A percentile compares a stretch with the other conserved stretches of the same genome.
Evolutionary conservation across 2,329 filamentous ascomycete genomes (phyloP).

Genomic region (Coniella vitis): DNA sequence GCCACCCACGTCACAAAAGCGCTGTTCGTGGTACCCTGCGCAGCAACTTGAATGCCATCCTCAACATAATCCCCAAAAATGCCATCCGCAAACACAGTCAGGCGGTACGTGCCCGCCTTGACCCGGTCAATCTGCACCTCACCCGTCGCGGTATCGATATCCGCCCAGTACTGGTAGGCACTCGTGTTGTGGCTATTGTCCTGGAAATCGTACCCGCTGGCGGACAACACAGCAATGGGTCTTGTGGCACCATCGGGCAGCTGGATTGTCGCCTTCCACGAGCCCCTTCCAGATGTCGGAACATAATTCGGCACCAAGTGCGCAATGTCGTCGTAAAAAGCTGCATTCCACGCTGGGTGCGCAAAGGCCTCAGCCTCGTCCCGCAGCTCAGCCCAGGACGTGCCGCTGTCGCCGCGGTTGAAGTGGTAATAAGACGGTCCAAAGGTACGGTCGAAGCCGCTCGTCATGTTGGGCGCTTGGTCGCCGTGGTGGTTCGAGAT

Average conservation of each 20-base stretch:
- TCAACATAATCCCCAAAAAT: slow-evolving; percentile 54
- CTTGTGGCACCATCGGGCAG: slow-evolving; percentile 45
- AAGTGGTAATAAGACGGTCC: slow-evolving; percentile 59
- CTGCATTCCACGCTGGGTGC: slow-evolving; percentile 45
- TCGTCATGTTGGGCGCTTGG: slow-evolving; percentile 55
- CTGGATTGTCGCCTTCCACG: slow-evolving; percentile 41
- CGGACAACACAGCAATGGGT: slow-evolving; percentile 49
- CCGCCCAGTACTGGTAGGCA: slow-evolving; percentile 58
- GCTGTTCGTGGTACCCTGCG: slow-evolving; percentile 27
- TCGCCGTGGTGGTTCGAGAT: slow-evolving; percentile 56
- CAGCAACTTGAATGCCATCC: slow-evolving; percentile 39
- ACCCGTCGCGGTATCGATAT: slow-evolving; percentile 37
- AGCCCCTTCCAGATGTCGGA: slow-evolving; percentile 42
- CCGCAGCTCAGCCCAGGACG: slow-evolving; percentile 40
- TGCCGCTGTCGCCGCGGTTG: slow-evolving; percentile 45
- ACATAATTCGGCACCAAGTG: slow-evolving; percentile 53
- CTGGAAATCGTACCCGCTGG: slow-evolving; percentile 47
- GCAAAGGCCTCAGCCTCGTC: slow-evolving; percentile 47
- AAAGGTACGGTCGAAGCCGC: slow-evolving; percentile 59
- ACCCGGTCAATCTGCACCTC: slow-evolving; percentile 46
- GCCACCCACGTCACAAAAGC: slow-evolving; percentile 33
- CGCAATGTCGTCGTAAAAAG: slow-evolving; percentile 59
- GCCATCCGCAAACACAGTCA: slow-evolving; percentile 56
- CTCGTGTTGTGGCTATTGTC: slow-evolving; percentile 48
- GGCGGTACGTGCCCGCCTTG: slow-evolving; percentile 50